A percentile compares a stretch with the other conserved stretches of the same genome.
These are phyloP conservation scores for Endothia cerciana DNA, from an alignment of 2,329 filamentous ascomycete genomes.

Conservation along the genomic window DNA sequence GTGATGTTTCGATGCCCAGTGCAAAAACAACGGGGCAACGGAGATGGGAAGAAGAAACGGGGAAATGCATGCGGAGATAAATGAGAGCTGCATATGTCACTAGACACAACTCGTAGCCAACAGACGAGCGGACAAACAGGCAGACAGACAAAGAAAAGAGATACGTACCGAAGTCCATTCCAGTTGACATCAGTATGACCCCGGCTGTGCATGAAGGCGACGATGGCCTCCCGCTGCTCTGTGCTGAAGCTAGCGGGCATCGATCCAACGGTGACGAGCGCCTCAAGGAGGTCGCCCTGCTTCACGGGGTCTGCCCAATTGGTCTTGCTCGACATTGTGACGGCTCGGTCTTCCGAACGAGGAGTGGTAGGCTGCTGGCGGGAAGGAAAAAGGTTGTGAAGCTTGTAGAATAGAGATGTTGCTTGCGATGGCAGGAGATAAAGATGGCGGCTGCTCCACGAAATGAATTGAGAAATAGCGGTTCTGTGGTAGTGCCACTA, in stretches of 20 bases:
- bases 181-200: conserved; percentile 33
- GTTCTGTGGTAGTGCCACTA: not conserved
- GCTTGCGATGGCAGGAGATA: not conserved
- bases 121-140: not conserved
- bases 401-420: not conserved
- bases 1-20: not conserved
- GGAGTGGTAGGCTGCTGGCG: not conserved
- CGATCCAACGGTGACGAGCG: conserved; percentile 29
- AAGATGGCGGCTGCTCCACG: not conserved
- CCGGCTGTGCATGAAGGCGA: conserved; percentile 31
- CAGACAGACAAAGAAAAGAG: not conserved
- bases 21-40: not conserved
- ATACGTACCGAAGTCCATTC: conserved; percentile 32
- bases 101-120: conserved; percentile 5
- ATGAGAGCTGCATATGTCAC: conserved; percentile 1
- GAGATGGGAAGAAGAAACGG: not conserved
- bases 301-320: conserved; percentile 9
- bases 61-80: not conserved
- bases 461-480: not conserved
- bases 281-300: conserved; percentile 30
- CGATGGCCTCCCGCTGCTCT: conserved; percentile 29
- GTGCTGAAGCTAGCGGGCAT: not conserved
- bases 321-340: not conserved
- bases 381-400: no score
- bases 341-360: not conserved